Evolutionary conservation across 345 rosid species (phyloP).

Genomic region (Iberis pinnata): DNA sequence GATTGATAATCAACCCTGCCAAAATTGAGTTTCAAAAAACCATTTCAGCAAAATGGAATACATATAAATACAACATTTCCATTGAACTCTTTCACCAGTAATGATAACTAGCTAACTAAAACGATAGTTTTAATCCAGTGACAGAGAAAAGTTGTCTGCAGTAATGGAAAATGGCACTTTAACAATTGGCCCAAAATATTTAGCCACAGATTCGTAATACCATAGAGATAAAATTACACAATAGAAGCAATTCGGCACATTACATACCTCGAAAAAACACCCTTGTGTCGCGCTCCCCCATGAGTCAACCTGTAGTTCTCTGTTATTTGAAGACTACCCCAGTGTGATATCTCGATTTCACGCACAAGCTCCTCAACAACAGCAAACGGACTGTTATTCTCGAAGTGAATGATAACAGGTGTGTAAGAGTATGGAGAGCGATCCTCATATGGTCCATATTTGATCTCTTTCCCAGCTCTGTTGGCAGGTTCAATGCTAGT

Average conservation of each 20-base stretch:
- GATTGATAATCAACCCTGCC: conserved; percentile 97
- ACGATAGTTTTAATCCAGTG: background rate
- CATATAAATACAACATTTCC: background rate
- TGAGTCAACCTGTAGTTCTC: conserved; percentile 80
- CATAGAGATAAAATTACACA: background rate
- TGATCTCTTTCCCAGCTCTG: conserved; percentile 64
- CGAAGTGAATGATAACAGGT: conserved; percentile 75
- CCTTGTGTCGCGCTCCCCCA: conserved; percentile 94
- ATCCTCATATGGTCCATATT: conserved; percentile 89
- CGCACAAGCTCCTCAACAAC: conserved; percentile 96
- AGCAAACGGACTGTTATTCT: conserved; percentile 92
- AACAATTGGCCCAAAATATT: background rate
- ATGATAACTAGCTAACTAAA: background rate
- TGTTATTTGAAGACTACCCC: conserved; percentile 93
- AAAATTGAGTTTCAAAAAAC: conserved; percentile 23
- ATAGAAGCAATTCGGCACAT: conserved; percentile 1
- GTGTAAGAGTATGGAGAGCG: conserved; percentile 60
- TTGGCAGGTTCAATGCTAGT: conserved; percentile 75
- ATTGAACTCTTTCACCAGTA: too few species aligned
- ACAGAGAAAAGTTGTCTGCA: background rate
- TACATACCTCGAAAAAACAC: conserved; percentile 81
- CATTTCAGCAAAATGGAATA: conserved; percentile 6
- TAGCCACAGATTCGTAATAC: background rate
- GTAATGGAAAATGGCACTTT: conserved; percentile 1
- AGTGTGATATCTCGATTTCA: conserved; percentile 93